Percentiles rank a stretch among this genome's conserved stretches.
These are phyloP conservation scores for Falciphora oryzae DNA, from an alignment of 2,329 filamentous ascomycete genomes.

Conservation along the genomic window DNA sequence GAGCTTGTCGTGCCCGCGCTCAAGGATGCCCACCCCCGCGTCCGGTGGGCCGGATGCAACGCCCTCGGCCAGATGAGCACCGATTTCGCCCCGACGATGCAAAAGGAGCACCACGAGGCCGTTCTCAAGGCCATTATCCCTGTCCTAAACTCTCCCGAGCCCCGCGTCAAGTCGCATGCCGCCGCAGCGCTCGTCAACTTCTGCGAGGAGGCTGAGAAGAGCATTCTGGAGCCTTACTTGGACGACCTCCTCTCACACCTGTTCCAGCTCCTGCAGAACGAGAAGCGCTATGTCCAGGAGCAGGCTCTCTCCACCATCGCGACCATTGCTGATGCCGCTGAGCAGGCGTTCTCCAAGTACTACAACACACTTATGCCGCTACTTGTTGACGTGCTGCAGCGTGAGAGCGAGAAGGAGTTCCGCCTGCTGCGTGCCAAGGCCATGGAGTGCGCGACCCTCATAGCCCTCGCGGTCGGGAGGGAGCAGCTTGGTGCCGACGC, in stretches of 20 bases:
- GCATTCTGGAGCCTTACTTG: slow-evolving; percentile 85
- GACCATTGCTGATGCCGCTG: slow-evolving; percentile 96
- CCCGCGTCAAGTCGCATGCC: slow-evolving; percentile 92
- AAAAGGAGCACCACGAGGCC: slow-evolving; percentile 84
- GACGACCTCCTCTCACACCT: slow-evolving; percentile 81
- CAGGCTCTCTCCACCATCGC: slow-evolving; percentile 97
- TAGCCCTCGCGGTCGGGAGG: slow-evolving; percentile 90
- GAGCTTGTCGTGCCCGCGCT: slow-evolving; percentile 91
- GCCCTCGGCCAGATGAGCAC: slow-evolving; percentile 99
- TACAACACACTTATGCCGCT: slow-evolving; percentile 95
- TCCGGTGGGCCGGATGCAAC: slow-evolving; percentile 96
- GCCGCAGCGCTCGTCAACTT: slow-evolving; percentile 98
- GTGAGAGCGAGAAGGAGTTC: slow-evolving; percentile 91
- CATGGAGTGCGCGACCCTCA: slow-evolving; percentile 97
- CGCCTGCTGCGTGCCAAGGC: slow-evolving; percentile 89
- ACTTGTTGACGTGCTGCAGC: slow-evolving; percentile 79
- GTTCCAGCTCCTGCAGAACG: slow-evolving; percentile 80
- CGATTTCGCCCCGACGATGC: slow-evolving; percentile 97
- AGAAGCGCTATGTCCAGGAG: slow-evolving; percentile 95
- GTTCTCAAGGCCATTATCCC: slow-evolving; percentile 90
- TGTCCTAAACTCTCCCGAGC: slow-evolving; percentile 82
- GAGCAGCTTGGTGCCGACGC: slow-evolving; percentile 86
- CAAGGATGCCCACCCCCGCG: slow-evolving; percentile 83
- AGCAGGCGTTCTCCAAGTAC: slow-evolving; percentile 90
- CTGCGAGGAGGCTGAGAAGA: slow-evolving; percentile 95